Conservation (phyloP, 257 asterid genomes). For the Solanum appendiculatum region DNA sequence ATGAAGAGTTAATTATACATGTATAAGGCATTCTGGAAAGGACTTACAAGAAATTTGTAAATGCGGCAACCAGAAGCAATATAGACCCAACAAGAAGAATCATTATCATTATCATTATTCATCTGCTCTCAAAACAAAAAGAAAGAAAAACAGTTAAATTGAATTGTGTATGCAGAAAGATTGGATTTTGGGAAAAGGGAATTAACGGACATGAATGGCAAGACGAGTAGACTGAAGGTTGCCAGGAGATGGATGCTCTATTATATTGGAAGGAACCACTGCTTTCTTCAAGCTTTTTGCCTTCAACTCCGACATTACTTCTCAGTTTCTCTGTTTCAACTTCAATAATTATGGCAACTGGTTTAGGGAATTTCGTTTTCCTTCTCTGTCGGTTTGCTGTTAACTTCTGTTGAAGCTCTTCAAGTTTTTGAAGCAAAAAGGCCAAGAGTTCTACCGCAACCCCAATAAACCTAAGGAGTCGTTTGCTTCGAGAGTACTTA, state of each 20-base stretch:
- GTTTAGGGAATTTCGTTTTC: too few species aligned
- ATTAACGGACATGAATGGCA: constrained; percentile 50
- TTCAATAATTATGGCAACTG: not conserved
- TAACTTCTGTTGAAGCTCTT: not conserved
- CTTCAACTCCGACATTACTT: constrained; percentile 36
- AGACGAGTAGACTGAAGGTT: constrained; percentile 81
- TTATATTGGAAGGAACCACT: constrained; percentile 48
- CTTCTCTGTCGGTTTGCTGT: not conserved
- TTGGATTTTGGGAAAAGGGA: not conserved
- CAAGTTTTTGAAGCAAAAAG: too few species aligned
- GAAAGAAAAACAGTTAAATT: not conserved
- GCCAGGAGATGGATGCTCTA: constrained; percentile 71
- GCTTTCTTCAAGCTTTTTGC: constrained; percentile 75
- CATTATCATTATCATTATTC: constrained; percentile 36
- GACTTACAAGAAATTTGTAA: constrained; percentile 54
- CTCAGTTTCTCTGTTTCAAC: not conserved
- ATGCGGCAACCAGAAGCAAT: constrained; percentile 64
- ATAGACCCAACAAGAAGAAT: constrained; percentile 67
- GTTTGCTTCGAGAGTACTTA: too few species aligned
- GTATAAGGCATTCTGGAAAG: not conserved
- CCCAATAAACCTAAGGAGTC: too few species aligned
- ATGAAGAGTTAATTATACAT: not conserved
- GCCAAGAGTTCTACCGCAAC: too few species aligned
- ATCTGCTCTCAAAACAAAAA: constrained; percentile 24
- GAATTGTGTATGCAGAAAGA: not conserved